Base-by-base conservation (phyloP, 441 rosid genomes). In the Aquilaria agallochum region DNA sequence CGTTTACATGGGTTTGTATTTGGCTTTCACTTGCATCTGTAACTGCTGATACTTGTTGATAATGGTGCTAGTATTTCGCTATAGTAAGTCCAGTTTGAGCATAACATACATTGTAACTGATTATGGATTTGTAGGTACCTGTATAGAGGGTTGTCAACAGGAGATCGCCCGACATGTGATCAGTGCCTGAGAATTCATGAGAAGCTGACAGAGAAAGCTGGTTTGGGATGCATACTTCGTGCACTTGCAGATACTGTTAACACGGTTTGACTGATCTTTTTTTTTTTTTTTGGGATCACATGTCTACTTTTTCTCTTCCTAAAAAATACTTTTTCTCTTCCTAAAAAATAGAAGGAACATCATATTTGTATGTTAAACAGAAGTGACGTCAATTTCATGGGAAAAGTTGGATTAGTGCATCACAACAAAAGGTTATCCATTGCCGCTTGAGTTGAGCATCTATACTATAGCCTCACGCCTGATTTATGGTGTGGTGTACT, bases 171-270 rank as follows among this genome's bases (percentile, higher is more conserved):
- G 13, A 90, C 95, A 50, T 94, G 96, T 46, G 96, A 94, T 47
- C 96, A 91, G 48, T 94, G 98, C 82, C 81, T 94, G 14, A 76
- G 84, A 56, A 91, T 94, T 72, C 98, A 89, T 33, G 97, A 85
- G 75, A 90, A 84, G 65, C 80, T 90, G 47, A 88, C 95, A 0
- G 95, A 84, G 78, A 80, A 71, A 78, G 98, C 97, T 73, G 97
- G 97, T 51, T 72, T 83, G 65, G 98, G 98, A 50, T 94, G 96
- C 79, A 90, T 89, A 63, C 75, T 87, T 14, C 96, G 98, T 31
- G 77, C 83, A 65, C 80, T 90, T 40, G 77, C 90, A 0, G 98
- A 89, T 70, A 94, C 95, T 36, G 59, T 65, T 36, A 90, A 87
- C 63, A 80, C 81, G 2, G 96, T 94, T 67, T 89, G 80, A 80